A percentile compares a stretch with the other conserved stretches of the same genome.
These are phyloP conservation scores for Pseudozyma hubeiensis DNA, from an alignment of 1,284 basidiomycete genomes.

Conservation along the genomic window DNA sequence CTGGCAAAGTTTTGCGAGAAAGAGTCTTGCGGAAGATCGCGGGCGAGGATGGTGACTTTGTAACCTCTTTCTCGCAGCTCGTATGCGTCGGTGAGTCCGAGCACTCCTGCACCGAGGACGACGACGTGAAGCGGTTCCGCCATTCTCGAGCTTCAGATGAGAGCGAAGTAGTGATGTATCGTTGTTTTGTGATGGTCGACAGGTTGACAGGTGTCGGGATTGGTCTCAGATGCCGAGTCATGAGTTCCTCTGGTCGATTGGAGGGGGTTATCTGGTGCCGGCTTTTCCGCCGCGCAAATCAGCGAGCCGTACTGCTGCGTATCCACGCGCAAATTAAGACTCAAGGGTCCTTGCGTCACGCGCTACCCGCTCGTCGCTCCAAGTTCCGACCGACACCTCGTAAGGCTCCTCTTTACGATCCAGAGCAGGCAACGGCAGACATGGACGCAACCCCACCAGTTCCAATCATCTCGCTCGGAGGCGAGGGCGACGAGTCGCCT, in stretches of 20 bases:
- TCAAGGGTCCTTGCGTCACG: slow-evolving; percentile 5
- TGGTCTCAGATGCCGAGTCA: too few relatives aligned
- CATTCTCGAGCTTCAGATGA: too few relatives aligned
- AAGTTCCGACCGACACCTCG: background rate
- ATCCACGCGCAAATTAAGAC: background rate
- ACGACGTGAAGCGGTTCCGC: slow-evolving; percentile 20
- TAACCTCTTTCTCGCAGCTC: slow-evolving; percentile 70
- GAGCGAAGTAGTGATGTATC: background rate
- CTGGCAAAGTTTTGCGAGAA: slow-evolving; percentile 75
- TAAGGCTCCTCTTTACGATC: too few relatives aligned
- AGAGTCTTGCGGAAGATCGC: slow-evolving; percentile 77
- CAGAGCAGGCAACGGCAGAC: background rate
- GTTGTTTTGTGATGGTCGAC: background rate
- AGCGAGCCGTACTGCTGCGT: slow-evolving; percentile 4
- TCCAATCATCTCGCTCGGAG: slow-evolving; percentile 40
- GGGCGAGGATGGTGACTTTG: slow-evolving; percentile 75
- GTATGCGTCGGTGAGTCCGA: slow-evolving; percentile 71
- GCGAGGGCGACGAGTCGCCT: background rate
- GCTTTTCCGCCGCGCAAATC: slow-evolving; percentile 25
- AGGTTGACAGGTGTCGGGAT: too few relatives aligned
- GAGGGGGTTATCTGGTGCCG: slow-evolving; percentile 4
- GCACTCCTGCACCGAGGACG: slow-evolving; percentile 68
- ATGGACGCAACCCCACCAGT: slow-evolving; percentile 29
- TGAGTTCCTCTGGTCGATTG: too few relatives aligned
- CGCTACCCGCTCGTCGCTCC: too few relatives aligned